Evolutionary conservation across 352 stramenopile species (phyloP).

Genomic region (Pythium plurisporium): DNA sequence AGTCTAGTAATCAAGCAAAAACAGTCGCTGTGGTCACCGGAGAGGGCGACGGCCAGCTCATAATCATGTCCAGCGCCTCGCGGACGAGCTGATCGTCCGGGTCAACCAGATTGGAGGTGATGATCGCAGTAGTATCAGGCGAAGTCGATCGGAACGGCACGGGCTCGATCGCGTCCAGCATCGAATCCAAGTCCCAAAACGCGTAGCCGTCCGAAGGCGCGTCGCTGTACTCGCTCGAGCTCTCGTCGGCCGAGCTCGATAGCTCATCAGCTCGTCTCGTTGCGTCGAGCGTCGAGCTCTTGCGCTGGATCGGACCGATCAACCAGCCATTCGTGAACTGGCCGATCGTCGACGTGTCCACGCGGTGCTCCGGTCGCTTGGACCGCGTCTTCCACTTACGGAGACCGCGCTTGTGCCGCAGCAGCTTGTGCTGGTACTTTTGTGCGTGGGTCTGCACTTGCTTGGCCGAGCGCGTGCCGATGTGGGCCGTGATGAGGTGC

Average conservation of each 20-base stretch:
- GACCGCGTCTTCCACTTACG: conserved; percentile 86
- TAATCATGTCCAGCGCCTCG: too few relatives aligned
- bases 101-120: too few relatives aligned
- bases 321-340: too few relatives aligned
- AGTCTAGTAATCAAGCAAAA: too few relatives aligned
- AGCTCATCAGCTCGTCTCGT: not conserved
- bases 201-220: too few relatives aligned
- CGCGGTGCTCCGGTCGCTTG: conserved; percentile 63
- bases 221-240: conserved; percentile 14
- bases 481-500: conserved; percentile 64
- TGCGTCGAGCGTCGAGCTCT: conserved; percentile 7
- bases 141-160: too few relatives aligned
- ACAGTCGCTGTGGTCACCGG: too few relatives aligned
- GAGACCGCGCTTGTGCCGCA: conserved; percentile 61
- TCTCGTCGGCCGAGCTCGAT: not conserved
- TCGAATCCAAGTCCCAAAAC: too few relatives aligned
- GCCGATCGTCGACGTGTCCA: conserved; percentile 56
- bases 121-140: too few relatives aligned
- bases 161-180: conserved; percentile 30
- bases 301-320: conserved; percentile 67
- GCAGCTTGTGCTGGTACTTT: conserved; percentile 86
- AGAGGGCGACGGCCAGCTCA: too few relatives aligned
- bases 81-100: too few relatives aligned
- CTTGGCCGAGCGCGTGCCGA: conserved; percentile 76
- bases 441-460: conserved; percentile 83